A percentile compares a stretch with the other conserved stretches of the same genome.
phyloP scores from a whole-genome alignment of 73 alveolate species.

The Chromera velia region DNA sequence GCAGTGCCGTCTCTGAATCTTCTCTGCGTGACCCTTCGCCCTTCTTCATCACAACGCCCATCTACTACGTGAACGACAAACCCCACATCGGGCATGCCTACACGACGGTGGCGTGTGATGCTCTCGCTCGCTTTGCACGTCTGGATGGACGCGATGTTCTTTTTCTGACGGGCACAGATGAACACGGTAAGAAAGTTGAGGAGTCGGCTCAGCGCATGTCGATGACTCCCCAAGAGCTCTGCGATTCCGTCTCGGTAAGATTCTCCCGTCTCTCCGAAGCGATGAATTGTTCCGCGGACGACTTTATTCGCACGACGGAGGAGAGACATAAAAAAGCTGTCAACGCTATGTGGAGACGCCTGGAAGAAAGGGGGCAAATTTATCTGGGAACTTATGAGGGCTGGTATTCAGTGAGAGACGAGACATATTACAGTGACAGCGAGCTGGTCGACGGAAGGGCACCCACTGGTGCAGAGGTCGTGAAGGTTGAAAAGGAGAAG shows the following conservation, averaged over 20 bases:
- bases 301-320: slow-evolving; percentile 55
- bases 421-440: slow-evolving; percentile 38
- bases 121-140: slow-evolving; percentile 28
- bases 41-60: slow-evolving; percentile 46
- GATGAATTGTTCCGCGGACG: slow-evolving; percentile 28
- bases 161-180: slow-evolving; percentile 62
- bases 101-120: slow-evolving; percentile 50
- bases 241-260: slow-evolving; percentile 33
- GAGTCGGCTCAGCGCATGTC: slow-evolving; percentile 31
- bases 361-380: slow-evolving; percentile 36
- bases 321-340: slow-evolving; percentile 49
- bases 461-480: not conserved
- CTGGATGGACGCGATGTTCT: slow-evolving; percentile 34
- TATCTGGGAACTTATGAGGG: slow-evolving; percentile 51
- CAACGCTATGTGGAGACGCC: slow-evolving; percentile 38
- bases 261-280: slow-evolving; percentile 24
- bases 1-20: too few species aligned
- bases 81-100: slow-evolving; percentile 64
- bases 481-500: not conserved
- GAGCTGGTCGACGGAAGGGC: slow-evolving; percentile 20
- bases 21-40: too few species aligned
- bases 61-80: slow-evolving; percentile 54
- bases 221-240: slow-evolving; percentile 29
- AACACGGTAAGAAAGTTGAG: slow-evolving; percentile 58
- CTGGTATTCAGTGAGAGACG: slow-evolving; percentile 55